phyloP scores from a whole-genome alignment of 2,329 filamentous ascomycete species.

The Aspergillus viridinutans region DNA sequence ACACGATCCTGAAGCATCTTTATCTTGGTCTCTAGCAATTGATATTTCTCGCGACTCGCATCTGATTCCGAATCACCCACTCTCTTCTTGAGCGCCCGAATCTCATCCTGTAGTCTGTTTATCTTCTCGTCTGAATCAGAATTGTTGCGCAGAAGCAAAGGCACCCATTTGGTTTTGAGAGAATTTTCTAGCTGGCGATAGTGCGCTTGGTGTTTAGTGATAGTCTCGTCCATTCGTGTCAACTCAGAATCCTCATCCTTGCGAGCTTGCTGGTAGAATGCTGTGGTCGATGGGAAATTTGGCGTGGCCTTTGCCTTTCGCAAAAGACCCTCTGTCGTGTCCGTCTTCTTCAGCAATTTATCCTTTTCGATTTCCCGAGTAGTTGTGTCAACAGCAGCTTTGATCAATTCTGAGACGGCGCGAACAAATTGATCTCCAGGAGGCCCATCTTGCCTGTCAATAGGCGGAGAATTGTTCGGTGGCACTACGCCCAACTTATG shows the following conservation, averaged over 20 bases:
- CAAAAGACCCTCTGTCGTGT: conserved; percentile 36
- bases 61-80: neutral
- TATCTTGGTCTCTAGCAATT: conserved; percentile 1
- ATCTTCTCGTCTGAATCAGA: conserved; percentile 9
- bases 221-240: conserved; percentile 16
- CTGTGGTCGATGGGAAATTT: conserved; percentile 21
- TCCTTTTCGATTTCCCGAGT: conserved; percentile 23
- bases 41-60: neutral
- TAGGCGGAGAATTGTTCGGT: neutral
- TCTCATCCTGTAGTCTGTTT: conserved; percentile 14
- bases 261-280: conserved; percentile 16
- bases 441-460: neutral
- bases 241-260: conserved; percentile 19
- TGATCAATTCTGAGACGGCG: conserved; percentile 18
- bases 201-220: conserved; percentile 13
- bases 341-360: conserved; percentile 25
- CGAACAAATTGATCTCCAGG: conserved; percentile 40
- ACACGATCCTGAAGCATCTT: conserved; percentile 4
- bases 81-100: conserved; percentile 1
- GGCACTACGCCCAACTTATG: neutral
- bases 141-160: neutral
- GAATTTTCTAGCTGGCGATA: conserved; percentile 13
- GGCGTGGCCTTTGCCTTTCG: conserved; percentile 17
- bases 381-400: conserved; percentile 19
- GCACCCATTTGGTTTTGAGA: conserved; percentile 9